A percentile compares a stretch with the other conserved stretches of the same genome.
These are phyloP conservation scores for Mortierella alpina DNA, from an alignment of 192 early-diverging fungal genomes.

Conservation along the genomic window DNA sequence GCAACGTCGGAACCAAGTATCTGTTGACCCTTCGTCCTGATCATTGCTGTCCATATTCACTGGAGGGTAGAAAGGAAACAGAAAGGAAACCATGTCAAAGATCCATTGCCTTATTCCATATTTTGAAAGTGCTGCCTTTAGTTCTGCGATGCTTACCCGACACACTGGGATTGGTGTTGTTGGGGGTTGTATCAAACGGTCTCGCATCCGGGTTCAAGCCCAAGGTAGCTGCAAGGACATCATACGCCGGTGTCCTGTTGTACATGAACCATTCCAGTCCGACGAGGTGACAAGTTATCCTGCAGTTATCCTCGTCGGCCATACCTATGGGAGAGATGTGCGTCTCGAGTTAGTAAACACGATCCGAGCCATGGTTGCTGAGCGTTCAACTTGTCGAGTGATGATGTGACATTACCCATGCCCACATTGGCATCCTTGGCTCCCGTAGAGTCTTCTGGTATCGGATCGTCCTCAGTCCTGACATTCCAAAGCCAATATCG, in stretches of 20 bases:
- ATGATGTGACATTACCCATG: neutral
- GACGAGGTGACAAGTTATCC: slow-evolving; percentile 73
- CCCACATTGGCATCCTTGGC: slow-evolving; percentile 28
- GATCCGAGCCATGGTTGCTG: no score
- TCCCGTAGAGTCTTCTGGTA: slow-evolving; percentile 39
- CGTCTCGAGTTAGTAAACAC: neutral
- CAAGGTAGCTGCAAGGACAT: slow-evolving; percentile 61
- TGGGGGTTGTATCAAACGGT: slow-evolving; percentile 6
- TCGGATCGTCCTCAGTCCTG: slow-evolving; percentile 54
- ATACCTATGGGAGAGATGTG: slow-evolving; percentile 14
- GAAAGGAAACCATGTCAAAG: neutral
- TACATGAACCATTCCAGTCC: slow-evolving; percentile 87
- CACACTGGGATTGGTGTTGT: slow-evolving; percentile 27
- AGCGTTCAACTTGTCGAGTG: no score
- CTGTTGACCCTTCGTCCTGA: slow-evolving; percentile 37
- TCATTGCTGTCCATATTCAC: slow-evolving; percentile 50
- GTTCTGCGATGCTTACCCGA: slow-evolving; percentile 2
- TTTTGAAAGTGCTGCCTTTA: neutral
- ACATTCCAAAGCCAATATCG: slow-evolving; percentile 79
- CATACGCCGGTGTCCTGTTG: slow-evolving; percentile 80
- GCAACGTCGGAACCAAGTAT: slow-evolving; percentile 64
- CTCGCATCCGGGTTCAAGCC: slow-evolving; percentile 42
- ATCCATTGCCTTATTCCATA: no score
- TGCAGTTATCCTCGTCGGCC: slow-evolving; percentile 58
- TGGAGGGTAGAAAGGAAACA: neutral